phyloP scores from a whole-genome alignment of 768 basidiomycete genomes.

The Kwoniella bestiolae region DNA sequence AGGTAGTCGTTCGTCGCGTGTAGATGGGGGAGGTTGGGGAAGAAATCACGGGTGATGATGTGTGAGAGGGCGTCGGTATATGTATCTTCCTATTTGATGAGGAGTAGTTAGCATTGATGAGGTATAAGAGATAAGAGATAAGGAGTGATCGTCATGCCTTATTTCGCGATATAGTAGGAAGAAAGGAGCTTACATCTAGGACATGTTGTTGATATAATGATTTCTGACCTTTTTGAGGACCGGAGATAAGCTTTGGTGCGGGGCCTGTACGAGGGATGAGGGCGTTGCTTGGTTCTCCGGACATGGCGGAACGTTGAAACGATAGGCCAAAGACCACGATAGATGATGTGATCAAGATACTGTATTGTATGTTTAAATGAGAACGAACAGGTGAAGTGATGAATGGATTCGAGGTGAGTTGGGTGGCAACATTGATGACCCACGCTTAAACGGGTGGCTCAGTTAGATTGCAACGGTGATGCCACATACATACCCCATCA shows the following conservation, averaged over 20 bases:
- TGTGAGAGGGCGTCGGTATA: conserved; percentile 86
- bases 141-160: not conserved
- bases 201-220: conserved; percentile 49
- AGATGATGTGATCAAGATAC: not conserved
- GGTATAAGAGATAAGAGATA: not conserved
- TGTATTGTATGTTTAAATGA: not conserved
- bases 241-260: conserved; percentile 32
- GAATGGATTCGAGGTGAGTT: conserved; percentile 2
- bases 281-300: conserved; percentile 22
- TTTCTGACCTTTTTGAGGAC: conserved; percentile 41
- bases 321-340: too few species aligned
- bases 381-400: not conserved
- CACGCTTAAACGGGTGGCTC: too few species aligned
- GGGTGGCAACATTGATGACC: conserved; percentile 18
- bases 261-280: conserved; percentile 37
- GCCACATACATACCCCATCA: too few species aligned
- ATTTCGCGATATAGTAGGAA: not conserved
- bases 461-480: too few species aligned
- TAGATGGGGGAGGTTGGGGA: conserved; percentile 86
- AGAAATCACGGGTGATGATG: conserved; percentile 97
- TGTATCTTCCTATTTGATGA: conserved; percentile 85
- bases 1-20: conserved; percentile 87
- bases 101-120: too few species aligned
- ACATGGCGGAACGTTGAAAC: conserved; percentile 22
- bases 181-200: conserved; percentile 44